These are phyloP conservation scores for Alternaria ventricosa DNA, from an alignment of 2,329 filamentous ascomycete species.

Conservation along the genomic window DNA sequence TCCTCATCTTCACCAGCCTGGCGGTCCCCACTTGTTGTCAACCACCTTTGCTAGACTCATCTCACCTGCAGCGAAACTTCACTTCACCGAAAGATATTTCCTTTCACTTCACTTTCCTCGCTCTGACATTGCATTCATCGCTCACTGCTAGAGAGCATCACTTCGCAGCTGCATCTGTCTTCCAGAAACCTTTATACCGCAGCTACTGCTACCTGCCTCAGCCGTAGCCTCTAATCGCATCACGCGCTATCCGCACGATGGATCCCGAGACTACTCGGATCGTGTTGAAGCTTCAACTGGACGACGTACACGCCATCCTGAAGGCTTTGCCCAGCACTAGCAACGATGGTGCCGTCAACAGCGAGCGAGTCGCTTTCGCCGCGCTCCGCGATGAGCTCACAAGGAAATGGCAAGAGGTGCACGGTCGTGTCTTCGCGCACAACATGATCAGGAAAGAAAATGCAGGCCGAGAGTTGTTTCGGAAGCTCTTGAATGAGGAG, in stretches of 20 bases:
- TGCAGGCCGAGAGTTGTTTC: background rate
- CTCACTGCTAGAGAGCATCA: too few relatives aligned
- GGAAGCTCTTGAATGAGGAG: background rate
- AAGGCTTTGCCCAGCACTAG: background rate
- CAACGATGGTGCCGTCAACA: background rate
- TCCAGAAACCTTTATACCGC: too few relatives aligned
- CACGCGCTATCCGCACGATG: background rate
- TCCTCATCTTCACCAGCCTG: background rate
- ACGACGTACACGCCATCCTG: slow-evolving; percentile 15
- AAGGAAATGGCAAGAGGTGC: background rate
- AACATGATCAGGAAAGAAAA: background rate
- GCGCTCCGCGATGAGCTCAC: background rate
- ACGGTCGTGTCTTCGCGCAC: background rate
- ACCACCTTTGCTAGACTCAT: too few relatives aligned
- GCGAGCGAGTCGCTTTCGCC: slow-evolving; percentile 1
- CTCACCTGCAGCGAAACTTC: too few relatives aligned
- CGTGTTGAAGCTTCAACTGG: slow-evolving; percentile 18
- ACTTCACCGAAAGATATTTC: too few relatives aligned
- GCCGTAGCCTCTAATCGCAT: background rate
- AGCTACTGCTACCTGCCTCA: too few relatives aligned
- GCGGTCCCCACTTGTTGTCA: too few relatives aligned
- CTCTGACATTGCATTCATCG: too few relatives aligned
- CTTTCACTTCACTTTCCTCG: too few relatives aligned
- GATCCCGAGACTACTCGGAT: slow-evolving; percentile 11
- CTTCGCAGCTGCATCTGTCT: too few relatives aligned